phyloP scores from a whole-genome alignment of 164 flowering plant genomes.

The Liquidambar formosana region DNA sequence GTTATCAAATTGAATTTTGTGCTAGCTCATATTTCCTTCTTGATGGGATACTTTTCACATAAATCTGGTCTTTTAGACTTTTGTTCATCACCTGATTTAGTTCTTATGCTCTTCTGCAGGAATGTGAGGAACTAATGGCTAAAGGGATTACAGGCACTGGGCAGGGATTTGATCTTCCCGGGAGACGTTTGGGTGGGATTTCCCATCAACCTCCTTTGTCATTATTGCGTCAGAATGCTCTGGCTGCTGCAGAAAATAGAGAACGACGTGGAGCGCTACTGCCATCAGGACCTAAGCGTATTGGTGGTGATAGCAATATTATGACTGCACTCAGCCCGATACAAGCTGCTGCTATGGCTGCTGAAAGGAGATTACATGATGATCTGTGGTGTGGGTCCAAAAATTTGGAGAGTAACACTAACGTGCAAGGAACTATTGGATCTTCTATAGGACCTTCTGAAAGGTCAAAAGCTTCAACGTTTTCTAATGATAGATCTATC shows the following conservation, averaged over 20 bases:
- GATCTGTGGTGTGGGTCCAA: slow-evolving; percentile 91
- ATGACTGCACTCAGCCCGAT: slow-evolving; percentile 85
- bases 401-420: slow-evolving; percentile 26
- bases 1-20: neutral
- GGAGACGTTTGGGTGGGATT: slow-evolving; percentile 82
- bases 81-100: neutral
- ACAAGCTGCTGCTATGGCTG: slow-evolving; percentile 99
- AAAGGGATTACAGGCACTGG: slow-evolving; percentile 83
- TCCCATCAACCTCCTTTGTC: slow-evolving; percentile 70
- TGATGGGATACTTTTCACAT: neutral
- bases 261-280: slow-evolving; percentile 53
- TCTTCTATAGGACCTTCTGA: slow-evolving; percentile 15
- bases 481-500: neutral
- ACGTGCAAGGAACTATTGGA: neutral
- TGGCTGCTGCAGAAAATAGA: slow-evolving; percentile 83
- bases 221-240: slow-evolving; percentile 64
- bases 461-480: slow-evolving; percentile 3
- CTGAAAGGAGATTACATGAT: slow-evolving; percentile 90
- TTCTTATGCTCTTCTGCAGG: slow-evolving; percentile 38
- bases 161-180: slow-evolving; percentile 89
- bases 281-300: slow-evolving; percentile 83
- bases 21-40: neutral
- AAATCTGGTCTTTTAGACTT: neutral
- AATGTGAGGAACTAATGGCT: slow-evolving; percentile 82
- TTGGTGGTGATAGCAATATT: slow-evolving; percentile 83